These are phyloP conservation scores for Prunus padus DNA, from an alignment of 306 rosid genomes.

Conservation along the genomic window DNA sequence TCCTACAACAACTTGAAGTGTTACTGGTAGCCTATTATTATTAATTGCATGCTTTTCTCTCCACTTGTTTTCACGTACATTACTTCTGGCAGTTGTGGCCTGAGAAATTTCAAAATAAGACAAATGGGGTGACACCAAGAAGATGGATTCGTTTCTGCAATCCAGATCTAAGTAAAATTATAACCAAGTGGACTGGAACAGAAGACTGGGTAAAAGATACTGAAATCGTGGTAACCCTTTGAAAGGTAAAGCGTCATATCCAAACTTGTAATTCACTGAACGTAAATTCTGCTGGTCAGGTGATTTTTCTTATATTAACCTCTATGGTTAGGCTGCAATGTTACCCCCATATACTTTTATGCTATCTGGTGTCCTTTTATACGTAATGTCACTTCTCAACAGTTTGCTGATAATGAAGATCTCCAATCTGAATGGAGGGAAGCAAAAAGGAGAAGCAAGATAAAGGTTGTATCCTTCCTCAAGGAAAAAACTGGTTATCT, in stretches of 20 bases:
- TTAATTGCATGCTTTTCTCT: neutral
- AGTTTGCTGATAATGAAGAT: conserved; percentile 84
- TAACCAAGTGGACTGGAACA: conserved; percentile 74
- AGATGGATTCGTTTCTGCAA: conserved; percentile 97
- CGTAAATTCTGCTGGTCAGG: too few species aligned
- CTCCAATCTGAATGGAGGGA: conserved; percentile 84
- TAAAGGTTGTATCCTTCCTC: conserved; percentile 69
- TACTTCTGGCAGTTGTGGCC: conserved; percentile 84
- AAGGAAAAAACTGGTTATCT: conserved; percentile 84
- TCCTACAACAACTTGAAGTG: neutral
- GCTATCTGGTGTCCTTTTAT: too few species aligned
- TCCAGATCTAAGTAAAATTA: conserved; percentile 71
- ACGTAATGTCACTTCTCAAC: too few species aligned
- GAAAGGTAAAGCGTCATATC: conserved; percentile 50
- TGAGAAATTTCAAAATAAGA: conserved; percentile 90
- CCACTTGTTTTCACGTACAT: neutral
- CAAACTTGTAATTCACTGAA: neutral
- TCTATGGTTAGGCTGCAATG: too few species aligned
- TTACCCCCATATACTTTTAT: too few species aligned
- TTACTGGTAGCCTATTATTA: conserved; percentile 6
- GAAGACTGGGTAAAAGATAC: conserved; percentile 90
- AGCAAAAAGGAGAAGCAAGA: conserved; percentile 75
- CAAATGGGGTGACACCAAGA: conserved; percentile 98
- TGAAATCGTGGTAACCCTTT: conserved; percentile 70
- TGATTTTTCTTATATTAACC: too few species aligned